phyloP scores from a whole-genome alignment of 2,329 filamentous ascomycete genomes.

The Neopestalotiopsis rosae region DNA sequence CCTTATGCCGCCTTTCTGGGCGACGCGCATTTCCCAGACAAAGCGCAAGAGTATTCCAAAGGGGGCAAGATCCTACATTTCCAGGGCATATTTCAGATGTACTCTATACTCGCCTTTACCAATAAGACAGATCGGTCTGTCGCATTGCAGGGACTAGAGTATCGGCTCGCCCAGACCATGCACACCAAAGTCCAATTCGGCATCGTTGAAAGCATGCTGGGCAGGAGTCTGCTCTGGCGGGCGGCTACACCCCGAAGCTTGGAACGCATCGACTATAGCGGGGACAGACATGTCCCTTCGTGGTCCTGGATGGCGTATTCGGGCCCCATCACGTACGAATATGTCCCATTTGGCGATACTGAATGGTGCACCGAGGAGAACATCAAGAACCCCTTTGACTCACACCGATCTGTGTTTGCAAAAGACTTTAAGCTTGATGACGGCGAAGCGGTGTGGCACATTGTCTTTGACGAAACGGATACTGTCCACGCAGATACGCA shows the following conservation, averaged over 20 bases:
- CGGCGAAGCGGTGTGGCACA: not conserved
- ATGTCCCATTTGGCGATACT: slow-evolving; percentile 2
- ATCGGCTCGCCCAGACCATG: slow-evolving; percentile 9
- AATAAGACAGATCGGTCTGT: slow-evolving; percentile 16
- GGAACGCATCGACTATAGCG: not conserved
- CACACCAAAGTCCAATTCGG: slow-evolving; percentile 14
- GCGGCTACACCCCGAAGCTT: not conserved
- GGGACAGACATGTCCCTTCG: not conserved
- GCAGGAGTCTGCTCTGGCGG: slow-evolving; percentile 18
- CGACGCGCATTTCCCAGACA: slow-evolving; percentile 17
- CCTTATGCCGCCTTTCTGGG: slow-evolving; percentile 17
- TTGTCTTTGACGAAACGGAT: not conserved
- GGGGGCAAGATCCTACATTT: slow-evolving; percentile 1
- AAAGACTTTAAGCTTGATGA: not conserved
- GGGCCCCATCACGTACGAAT: slow-evolving; percentile 1
- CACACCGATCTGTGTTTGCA: not conserved
- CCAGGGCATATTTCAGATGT: slow-evolving; percentile 15
- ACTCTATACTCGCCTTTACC: slow-evolving; percentile 18
- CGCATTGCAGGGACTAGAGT: slow-evolving; percentile 18
- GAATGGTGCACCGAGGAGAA: slow-evolving; percentile 7
- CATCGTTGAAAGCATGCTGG: slow-evolving; percentile 7
- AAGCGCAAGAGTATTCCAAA: slow-evolving; percentile 10
- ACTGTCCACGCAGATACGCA: too few relatives aligned
- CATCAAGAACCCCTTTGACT: not conserved
- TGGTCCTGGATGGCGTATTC: slow-evolving; percentile 16